Evolutionary conservation across 345 rosid genomes (phyloP).

Genomic region (Raphanus sativus): DNA sequence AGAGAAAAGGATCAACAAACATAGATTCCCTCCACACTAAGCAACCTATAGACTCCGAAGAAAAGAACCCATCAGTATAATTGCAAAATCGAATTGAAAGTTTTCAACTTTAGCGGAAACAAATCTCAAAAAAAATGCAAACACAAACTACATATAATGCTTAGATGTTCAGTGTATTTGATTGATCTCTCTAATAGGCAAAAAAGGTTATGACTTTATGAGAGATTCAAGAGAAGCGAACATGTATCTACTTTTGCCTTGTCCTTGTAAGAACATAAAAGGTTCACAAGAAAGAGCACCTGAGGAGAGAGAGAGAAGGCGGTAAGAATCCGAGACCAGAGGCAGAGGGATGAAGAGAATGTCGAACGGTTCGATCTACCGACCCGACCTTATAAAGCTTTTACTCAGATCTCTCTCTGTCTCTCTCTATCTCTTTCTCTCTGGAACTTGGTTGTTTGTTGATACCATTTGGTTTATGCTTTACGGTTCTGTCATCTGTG

Average conservation of each 20-base stretch:
- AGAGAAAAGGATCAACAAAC: neutral
- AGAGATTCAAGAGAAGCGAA: neutral
- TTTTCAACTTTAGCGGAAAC: neutral
- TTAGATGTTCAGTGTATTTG: neutral
- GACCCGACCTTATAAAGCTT: too few species aligned
- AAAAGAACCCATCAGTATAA: neutral
- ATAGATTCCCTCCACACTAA: neutral
- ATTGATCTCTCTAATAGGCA: neutral
- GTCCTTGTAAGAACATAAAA: slow-evolving; percentile 1
- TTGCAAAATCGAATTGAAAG: neutral
- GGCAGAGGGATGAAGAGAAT: too few species aligned
- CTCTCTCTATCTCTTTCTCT: neutral
- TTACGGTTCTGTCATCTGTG: slow-evolving; percentile 8
- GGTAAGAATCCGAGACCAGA: slow-evolving; percentile 8
- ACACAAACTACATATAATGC: neutral
- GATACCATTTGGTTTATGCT: slow-evolving; percentile 1
- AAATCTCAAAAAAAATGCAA: slow-evolving; percentile 17
- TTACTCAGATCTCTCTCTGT: slow-evolving; percentile 38
- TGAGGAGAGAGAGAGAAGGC: neutral
- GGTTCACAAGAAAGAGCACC: neutral
- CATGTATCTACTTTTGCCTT: neutral
- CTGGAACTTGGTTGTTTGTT: slow-evolving; percentile 26
- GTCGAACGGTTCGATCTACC: too few species aligned
- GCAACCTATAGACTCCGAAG: slow-evolving; percentile 12
- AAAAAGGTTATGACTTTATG: neutral